A percentile compares a stretch with the other conserved stretches of the same genome.
Conservation (phyloP, 805 yeast species). For the Saturnispora saitoi region DNA sequence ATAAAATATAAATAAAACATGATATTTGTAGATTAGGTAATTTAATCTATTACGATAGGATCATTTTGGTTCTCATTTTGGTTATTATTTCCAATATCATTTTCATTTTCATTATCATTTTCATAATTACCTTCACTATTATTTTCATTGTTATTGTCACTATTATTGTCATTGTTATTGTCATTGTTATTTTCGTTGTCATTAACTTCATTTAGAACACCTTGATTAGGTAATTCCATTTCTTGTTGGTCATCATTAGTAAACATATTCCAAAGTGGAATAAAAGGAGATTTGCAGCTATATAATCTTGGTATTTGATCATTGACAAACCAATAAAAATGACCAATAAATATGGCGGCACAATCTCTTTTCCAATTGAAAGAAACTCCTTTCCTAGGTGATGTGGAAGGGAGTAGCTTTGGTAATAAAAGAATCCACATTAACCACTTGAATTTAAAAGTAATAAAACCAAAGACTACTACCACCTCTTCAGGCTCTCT, state of each 20-base stretch:
- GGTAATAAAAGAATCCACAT: no score
- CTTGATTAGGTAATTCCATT: neutral
- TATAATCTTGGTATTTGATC: constrained; percentile 35
- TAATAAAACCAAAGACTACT: constrained; percentile 31
- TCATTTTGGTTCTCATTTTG: neutral
- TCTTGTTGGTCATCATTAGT: neutral
- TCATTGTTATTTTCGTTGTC: neutral
- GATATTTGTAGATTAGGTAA: no score
- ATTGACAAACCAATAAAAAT: constrained; percentile 31
- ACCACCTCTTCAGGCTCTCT: constrained; percentile 35
- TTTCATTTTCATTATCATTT: neutral
- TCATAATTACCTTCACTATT: neutral
- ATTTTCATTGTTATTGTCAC: neutral
- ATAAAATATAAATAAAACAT: no score
- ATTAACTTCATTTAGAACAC: neutral
- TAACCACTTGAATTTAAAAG: constrained; percentile 23
- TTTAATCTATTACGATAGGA: no score
- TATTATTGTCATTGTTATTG: neutral
- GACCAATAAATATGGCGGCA: constrained; percentile 37
- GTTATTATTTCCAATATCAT: neutral
- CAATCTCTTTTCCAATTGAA: constrained; percentile 18
- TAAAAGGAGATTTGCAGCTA: constrained; percentile 26
- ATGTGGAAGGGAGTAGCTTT: no score
- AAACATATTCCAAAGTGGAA: constrained; percentile 30
- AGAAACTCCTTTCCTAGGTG: no score